phyloP scores from a whole-genome alignment of 1,284 basidiomycete species.

The Melampsora larici-populina region DNA sequence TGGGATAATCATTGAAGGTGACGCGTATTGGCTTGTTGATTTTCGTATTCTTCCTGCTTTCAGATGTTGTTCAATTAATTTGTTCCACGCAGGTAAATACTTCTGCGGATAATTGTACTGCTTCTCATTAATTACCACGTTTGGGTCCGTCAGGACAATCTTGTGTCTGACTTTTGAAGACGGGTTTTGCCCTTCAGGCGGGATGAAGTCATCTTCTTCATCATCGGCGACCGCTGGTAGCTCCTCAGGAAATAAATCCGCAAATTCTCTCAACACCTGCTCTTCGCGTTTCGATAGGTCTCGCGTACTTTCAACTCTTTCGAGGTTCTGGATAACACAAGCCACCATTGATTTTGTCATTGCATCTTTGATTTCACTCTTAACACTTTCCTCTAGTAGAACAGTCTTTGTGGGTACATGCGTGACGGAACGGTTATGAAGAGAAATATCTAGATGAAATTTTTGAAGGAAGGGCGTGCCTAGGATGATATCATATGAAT shows the following conservation, averaged over 20 bases:
- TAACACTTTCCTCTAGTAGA: no score
- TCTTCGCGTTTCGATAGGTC: neutral
- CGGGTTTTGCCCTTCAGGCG: no score
- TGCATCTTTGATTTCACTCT: no score
- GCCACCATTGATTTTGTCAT: no score
- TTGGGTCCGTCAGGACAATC: slow-evolving; percentile 12
- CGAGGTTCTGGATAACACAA: no score
- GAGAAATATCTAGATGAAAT: neutral
- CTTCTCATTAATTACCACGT: slow-evolving; percentile 25
- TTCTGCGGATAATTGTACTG: slow-evolving; percentile 24
- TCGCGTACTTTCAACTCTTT: no score
- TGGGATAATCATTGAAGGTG: no score
- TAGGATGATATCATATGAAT: no score
- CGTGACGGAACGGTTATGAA: neutral
- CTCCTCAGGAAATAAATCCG: no score
- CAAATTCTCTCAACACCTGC: no score
- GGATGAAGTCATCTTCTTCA: neutral
- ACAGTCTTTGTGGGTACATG: neutral
- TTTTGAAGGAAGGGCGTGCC: neutral
- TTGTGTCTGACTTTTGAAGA: neutral
- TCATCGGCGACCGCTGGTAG: neutral
- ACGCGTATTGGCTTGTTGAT: no score
- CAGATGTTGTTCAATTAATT: slow-evolving; percentile 40
- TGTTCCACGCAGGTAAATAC: slow-evolving; percentile 35
- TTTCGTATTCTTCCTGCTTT: no score